Evolutionary conservation across 495 filamentous ascomycete genomes (phyloP).

Genomic region (Pyrenula aspistea): DNA sequence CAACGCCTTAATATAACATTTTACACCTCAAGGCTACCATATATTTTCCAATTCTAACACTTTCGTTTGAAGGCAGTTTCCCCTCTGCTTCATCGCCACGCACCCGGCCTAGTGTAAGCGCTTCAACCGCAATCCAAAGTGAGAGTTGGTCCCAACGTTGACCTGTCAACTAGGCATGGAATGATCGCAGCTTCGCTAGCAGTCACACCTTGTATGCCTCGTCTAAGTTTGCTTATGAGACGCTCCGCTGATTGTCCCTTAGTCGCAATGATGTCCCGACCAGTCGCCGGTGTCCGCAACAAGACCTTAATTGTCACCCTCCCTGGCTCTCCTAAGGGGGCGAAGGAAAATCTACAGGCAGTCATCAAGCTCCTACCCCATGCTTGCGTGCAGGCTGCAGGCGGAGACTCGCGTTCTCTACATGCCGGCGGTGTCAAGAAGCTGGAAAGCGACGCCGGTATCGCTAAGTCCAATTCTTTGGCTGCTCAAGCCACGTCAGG

Average conservation of each 20-base stretch:
- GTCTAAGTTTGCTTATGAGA: conserved; percentile 6
- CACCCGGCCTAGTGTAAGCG: conserved; percentile 73
- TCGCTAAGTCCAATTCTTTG: conserved; percentile 20
- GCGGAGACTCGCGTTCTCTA: conserved; percentile 65
- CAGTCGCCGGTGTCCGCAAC: conserved; percentile 80
- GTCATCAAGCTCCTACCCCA: conserved; percentile 86
- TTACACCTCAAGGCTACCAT: too few species aligned
- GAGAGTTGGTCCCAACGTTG: conserved; percentile 11
- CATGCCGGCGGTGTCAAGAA: conserved; percentile 74
- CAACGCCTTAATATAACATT: too few species aligned
- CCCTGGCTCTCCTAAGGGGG: conserved; percentile 94
- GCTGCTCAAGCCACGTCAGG: conserved; percentile 14
- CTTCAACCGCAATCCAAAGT: not conserved
- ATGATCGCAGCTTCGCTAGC: conserved; percentile 81
- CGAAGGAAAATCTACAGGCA: conserved; percentile 84
- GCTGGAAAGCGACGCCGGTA: conserved; percentile 73
- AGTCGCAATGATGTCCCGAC: conserved; percentile 97
- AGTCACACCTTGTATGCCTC: conserved; percentile 74
- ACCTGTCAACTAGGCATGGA: conserved; percentile 50
- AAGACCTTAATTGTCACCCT: conserved; percentile 80
- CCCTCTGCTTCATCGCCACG: conserved; percentile 73
- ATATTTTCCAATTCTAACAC: too few species aligned
- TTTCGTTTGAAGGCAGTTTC: conserved; percentile 51
- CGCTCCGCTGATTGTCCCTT: conserved; percentile 9
- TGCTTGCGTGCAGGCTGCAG: conserved; percentile 81